Evolutionary conservation across 371 early-diverging fungal species (phyloP).

Genomic region (Mortierella polycephala): DNA sequence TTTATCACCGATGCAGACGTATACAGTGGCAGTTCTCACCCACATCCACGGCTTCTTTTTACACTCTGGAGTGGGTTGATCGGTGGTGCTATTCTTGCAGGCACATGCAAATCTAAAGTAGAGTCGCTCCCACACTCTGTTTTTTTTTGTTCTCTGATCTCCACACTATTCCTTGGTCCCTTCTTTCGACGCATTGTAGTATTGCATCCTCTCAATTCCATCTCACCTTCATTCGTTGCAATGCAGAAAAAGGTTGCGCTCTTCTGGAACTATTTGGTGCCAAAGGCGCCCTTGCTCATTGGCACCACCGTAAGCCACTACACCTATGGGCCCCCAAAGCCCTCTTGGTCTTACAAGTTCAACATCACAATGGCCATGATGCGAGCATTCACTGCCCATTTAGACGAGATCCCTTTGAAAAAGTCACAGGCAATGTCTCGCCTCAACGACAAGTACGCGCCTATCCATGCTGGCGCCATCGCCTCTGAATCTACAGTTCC

Average conservation of each 20-base stretch:
- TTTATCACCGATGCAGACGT: too few relatives aligned
- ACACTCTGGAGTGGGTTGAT: too few relatives aligned
- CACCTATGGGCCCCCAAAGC: conserved; percentile 36
- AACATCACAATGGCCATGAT: conserved; percentile 39
- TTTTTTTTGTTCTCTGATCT: too few relatives aligned
- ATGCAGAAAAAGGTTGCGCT: conserved; percentile 30
- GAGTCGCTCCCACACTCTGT: too few relatives aligned
- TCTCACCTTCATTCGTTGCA: neutral
- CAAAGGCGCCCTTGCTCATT: conserved; percentile 36
- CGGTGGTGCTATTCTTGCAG: too few relatives aligned
- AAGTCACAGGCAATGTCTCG: conserved; percentile 34
- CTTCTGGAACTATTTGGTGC: conserved; percentile 35
- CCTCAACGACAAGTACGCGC: conserved; percentile 35
- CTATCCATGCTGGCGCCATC: conserved; percentile 29
- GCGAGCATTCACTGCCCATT: conserved; percentile 19
- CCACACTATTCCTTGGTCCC: neutral
- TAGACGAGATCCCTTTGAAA: conserved; percentile 30
- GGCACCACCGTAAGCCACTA: conserved; percentile 43
- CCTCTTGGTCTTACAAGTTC: conserved; percentile 51
- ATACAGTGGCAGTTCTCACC: too few relatives aligned
- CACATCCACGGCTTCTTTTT: too few relatives aligned
- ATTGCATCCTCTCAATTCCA: conserved; percentile 1
- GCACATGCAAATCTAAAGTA: too few relatives aligned
- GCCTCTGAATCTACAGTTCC: conserved; percentile 33
- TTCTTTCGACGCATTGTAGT: neutral